Base-by-base conservation (phyloP, 345 rosid genomes). In the Sisymbrium irio region DNA sequence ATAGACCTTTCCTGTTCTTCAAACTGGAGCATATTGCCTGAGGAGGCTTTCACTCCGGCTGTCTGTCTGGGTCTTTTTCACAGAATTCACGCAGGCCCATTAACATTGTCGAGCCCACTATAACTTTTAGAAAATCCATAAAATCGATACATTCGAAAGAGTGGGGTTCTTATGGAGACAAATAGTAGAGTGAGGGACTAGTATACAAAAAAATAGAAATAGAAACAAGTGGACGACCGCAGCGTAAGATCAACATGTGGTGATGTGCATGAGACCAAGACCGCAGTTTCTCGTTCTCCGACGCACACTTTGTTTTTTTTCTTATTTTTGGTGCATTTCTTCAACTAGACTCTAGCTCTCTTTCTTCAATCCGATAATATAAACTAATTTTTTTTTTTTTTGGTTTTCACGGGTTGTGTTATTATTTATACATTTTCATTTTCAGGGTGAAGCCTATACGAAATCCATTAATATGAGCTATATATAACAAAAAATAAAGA, bases 171-270 rank as follows among this genome's bases (percentile, higher is more conserved):
- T 39, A 14, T 4, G 5, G 50, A 40, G 57, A 41, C 3, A 39
- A 14, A 18, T 49, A 49, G 33, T 19, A 40, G 22, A 59, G 18
- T 4, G 3, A 68, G 68, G 74, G 74, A 50, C 39, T 45, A 22
- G 13, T 40, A 33, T 1, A 10, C 4, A 27, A 41, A 60, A 51
- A 39, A 4, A 3, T 9, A 40, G 46, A 19, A 67, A 59, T 6
- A 35, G 5, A n/a, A 41, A 39, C 68, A 51, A 67, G 73, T 50
- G 68, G 73, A 67, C 45, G 68, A 59, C 53, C 44, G 10, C 7
- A 19, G 55, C 36, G 35, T 20, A 63, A 72, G 44, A 62, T 37
- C 30, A 67, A 30, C 68, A 67, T 75, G 73, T 75, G 78, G 20
- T 33, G 73, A 32, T 67, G 40, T 59, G 56, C 73, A 49, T 60